Percentiles rank a stretch among this genome's conserved stretches.
Conservation (phyloP, 345 rosid genomes). For the Hevea brasiliensis region DNA sequence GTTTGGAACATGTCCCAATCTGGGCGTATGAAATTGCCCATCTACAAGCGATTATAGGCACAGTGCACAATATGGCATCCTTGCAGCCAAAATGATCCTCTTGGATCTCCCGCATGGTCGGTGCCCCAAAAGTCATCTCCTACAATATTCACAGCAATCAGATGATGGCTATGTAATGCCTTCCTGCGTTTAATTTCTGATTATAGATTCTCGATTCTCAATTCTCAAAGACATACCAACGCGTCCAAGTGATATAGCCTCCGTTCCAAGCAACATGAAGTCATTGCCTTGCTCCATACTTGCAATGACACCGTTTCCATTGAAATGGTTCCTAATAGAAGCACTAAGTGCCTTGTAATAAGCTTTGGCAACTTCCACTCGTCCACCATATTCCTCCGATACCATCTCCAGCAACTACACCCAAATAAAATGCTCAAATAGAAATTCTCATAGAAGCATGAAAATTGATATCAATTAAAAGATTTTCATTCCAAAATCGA, state of each 20-base stretch:
- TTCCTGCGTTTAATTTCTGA: no score
- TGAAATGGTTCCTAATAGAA: slow-evolving; percentile 75
- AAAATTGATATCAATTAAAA: no score
- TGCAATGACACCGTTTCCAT: slow-evolving; percentile 91
- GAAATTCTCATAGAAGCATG: no score
- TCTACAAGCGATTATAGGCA: slow-evolving; percentile 94
- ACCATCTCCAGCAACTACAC: slow-evolving; percentile 77
- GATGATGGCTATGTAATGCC: no score
- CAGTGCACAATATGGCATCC: slow-evolving; percentile 98
- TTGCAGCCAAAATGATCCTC: slow-evolving; percentile 91
- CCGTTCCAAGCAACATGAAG: slow-evolving; percentile 94
- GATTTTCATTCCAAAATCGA: no score
- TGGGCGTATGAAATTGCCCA: slow-evolving; percentile 95
- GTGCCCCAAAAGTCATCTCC: slow-evolving; percentile 98
- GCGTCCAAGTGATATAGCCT: slow-evolving; percentile 84
- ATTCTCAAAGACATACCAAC: slow-evolving; percentile 48
- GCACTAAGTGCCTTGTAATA: slow-evolving; percentile 75
- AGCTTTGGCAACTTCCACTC: slow-evolving; percentile 79
- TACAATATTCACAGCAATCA: slow-evolving; percentile 14
- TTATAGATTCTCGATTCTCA: no score
- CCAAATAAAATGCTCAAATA: neutral
- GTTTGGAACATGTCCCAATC: slow-evolving; percentile 99
- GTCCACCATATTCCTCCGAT: slow-evolving; percentile 81
- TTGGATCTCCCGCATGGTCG: slow-evolving; percentile 89
- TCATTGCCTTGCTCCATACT: slow-evolving; percentile 98